Conservation (phyloP, 2,329 filamentous ascomycete species). For the Alternaria postmessia region DNA sequence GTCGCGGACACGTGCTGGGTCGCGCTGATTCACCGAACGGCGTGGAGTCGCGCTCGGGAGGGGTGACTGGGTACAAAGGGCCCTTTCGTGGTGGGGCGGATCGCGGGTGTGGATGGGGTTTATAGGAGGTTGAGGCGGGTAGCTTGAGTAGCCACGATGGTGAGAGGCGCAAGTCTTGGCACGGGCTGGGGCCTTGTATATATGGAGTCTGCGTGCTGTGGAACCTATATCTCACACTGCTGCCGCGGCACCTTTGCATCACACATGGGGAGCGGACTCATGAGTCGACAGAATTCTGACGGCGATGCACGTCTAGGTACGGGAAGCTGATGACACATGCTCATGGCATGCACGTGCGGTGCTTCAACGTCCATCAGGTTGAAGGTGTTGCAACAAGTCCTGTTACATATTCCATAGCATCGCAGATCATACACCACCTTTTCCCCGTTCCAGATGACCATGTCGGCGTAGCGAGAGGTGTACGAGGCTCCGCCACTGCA, state of each 20-base stretch:
- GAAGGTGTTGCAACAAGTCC: background rate
- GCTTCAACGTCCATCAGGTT: background rate
- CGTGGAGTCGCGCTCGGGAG: conserved; percentile 34
- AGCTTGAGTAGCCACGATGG: conserved; percentile 23
- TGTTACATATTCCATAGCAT: background rate
- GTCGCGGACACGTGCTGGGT: conserved; percentile 29
- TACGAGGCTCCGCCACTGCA: background rate
- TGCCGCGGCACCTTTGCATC: conserved; percentile 3
- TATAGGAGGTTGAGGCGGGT: conserved; percentile 29
- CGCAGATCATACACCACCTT: background rate
- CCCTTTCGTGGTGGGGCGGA: conserved; percentile 41
- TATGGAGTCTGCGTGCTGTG: conserved; percentile 7
- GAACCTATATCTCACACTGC: conserved; percentile 10
- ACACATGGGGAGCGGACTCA: background rate
- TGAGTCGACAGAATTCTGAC: background rate
- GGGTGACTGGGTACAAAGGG: conserved; percentile 32
- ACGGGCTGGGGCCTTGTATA: conserved; percentile 19
- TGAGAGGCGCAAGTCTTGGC: conserved; percentile 33
- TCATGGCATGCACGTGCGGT: conserved; percentile 8
- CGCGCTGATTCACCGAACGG: conserved; percentile 37
- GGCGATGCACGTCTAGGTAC: background rate
- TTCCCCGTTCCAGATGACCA: background rate
- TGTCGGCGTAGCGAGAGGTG: background rate
- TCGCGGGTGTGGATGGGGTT: conserved; percentile 38
- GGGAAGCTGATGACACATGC: conserved; percentile 1